Percentiles rank a stretch among this genome's conserved stretches.
Conservation (phyloP, 768 basidiomycete species). For the Polyporus arcularius region DNA sequence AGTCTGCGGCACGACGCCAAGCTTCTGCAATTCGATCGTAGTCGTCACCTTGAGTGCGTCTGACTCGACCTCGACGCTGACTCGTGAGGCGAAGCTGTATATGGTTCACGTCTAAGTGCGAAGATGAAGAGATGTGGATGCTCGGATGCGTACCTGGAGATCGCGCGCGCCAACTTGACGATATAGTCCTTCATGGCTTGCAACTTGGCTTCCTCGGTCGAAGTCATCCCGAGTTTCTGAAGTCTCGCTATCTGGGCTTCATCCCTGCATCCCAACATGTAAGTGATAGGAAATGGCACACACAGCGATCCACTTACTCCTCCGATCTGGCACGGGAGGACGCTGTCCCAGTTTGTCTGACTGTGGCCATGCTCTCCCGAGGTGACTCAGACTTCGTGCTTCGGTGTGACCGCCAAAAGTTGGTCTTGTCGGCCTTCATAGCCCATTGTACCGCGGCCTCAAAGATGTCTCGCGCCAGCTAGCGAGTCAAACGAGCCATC, state of each 20-base stretch:
- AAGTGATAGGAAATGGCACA: neutral
- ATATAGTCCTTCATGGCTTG: constrained; percentile 89
- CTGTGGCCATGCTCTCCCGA: constrained; percentile 67
- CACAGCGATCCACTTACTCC: constrained; percentile 58
- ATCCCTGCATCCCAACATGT: constrained; percentile 53
- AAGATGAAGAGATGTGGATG: neutral
- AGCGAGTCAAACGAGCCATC: neutral
- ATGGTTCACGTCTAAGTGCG: neutral
- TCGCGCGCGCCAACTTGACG: constrained; percentile 77
- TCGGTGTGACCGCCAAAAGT: constrained; percentile 72
- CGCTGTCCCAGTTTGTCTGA: constrained; percentile 52
- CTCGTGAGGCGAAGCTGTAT: constrained; percentile 65
- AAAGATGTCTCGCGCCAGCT: constrained; percentile 72
- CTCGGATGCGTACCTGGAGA: constrained; percentile 59
- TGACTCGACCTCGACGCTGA: constrained; percentile 61
- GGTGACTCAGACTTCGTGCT: constrained; percentile 64
- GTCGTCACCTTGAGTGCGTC: constrained; percentile 64
- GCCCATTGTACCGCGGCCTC: constrained; percentile 90
- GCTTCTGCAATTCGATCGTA: constrained; percentile 80
- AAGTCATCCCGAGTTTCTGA: constrained; percentile 85
- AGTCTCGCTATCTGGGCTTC: constrained; percentile 74
- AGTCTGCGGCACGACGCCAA: constrained; percentile 88
- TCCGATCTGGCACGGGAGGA: constrained; percentile 64
- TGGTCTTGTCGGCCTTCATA: constrained; percentile 74
- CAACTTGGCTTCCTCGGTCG: constrained; percentile 81